A percentile compares a stretch with the other conserved stretches of the same genome.
Evolutionary conservation across 1,284 basidiomycete species (phyloP).

Genomic region (Cutaneotrichosporon curvatum): DNA sequence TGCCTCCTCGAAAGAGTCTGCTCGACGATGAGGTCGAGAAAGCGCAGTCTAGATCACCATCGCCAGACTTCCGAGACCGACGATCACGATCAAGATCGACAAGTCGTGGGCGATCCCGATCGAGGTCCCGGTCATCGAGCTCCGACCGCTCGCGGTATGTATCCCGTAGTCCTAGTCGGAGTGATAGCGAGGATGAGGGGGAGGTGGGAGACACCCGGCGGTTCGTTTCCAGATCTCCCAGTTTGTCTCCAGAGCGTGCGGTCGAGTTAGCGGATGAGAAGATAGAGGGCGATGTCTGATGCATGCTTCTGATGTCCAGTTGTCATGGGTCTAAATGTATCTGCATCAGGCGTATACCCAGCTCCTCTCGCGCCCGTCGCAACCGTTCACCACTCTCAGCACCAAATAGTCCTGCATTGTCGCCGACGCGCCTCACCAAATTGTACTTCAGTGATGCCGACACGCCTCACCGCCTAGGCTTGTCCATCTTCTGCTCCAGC

Average conservation of each 20-base stretch:
- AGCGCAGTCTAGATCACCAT: too few species aligned
- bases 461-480: background rate
- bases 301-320: too few species aligned
- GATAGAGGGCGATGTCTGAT: conserved; percentile 36
- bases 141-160: conserved; percentile 26
- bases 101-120: conserved; percentile 15
- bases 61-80: background rate
- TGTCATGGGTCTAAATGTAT: background rate
- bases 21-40: conserved; percentile 44
- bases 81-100: conserved; percentile 23
- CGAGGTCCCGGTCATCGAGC: conserved; percentile 12
- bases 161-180: conserved; percentile 43
- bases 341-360: background rate
- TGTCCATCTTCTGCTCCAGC: conserved; percentile 54
- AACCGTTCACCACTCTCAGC: too few species aligned
- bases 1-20: conserved; percentile 71
- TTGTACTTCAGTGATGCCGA: background rate
- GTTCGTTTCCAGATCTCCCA: conserved; percentile 39
- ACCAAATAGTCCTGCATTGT: too few species aligned
- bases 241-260: conserved; percentile 43
- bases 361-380: too few species aligned
- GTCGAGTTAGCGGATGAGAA: conserved; percentile 19
- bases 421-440: background rate
- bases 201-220: conserved; percentile 39
- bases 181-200: conserved; percentile 18